Conservation (phyloP, 2,329 filamentous ascomycete species). For the Pseudogymnoascus sp. region DNA sequence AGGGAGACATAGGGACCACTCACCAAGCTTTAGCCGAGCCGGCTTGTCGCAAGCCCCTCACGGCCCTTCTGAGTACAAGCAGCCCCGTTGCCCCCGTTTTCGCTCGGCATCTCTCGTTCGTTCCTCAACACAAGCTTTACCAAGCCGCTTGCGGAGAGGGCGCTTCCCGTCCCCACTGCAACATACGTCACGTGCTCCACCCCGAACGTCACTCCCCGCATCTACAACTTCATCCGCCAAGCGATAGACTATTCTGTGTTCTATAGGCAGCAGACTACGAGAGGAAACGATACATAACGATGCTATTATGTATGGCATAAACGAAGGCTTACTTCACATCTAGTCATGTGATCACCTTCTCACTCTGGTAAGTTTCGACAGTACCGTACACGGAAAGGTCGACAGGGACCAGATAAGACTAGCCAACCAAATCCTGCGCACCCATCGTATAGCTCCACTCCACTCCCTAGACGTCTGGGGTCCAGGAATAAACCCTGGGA, state of each 20-base stretch:
- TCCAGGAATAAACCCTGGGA: not conserved
- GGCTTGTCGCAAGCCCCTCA: not conserved
- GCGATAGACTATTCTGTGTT: not conserved
- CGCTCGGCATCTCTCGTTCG: not conserved
- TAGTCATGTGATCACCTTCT: not conserved
- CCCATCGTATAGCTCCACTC: not conserved
- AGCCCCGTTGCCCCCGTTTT: not conserved
- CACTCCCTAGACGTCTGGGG: not conserved
- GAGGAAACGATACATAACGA: not conserved
- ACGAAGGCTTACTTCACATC: not conserved
- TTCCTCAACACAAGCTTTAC: not conserved
- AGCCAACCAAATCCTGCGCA: not conserved
- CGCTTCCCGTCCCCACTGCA: not conserved
- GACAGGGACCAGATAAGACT: not conserved
- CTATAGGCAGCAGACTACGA: not conserved
- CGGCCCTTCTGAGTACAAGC: not conserved
- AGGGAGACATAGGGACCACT: not conserved
- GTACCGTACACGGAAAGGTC: too few relatives aligned
- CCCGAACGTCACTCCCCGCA: not conserved
- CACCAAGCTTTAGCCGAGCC: constrained; percentile 3
- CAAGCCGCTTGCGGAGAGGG: not conserved
- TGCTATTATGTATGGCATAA: not conserved
- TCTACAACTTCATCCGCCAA: not conserved
- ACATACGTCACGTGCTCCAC: not conserved
- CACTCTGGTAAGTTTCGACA: not conserved